These are phyloP conservation scores for Capsella bursapastoris DNA, from an alignment of 345 rosid species.

Conservation along the genomic window DNA sequence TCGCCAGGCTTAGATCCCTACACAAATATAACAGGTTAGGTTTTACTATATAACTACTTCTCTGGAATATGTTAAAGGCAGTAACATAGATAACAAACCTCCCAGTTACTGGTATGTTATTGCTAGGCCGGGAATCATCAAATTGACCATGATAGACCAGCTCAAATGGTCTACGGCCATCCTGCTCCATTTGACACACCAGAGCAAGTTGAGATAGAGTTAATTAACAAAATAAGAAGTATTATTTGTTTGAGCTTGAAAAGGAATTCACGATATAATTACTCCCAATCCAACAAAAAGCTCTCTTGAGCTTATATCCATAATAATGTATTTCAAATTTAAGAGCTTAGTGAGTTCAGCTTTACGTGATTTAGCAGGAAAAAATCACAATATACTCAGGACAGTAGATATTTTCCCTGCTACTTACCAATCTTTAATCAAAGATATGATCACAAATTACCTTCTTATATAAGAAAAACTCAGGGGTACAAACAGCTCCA, in stretches of 20 bases:
- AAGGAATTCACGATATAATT: not conserved
- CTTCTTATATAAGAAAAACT: constrained; percentile 85
- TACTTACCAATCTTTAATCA: not conserved
- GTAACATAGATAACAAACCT: constrained; percentile 54
- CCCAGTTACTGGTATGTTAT: constrained; percentile 66
- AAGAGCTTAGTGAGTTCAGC: constrained; percentile 4
- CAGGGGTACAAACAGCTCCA: constrained; percentile 91
- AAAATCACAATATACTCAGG: not conserved
- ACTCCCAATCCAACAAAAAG: not conserved
- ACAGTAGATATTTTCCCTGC: not conserved
- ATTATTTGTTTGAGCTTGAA: not conserved
- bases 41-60: constrained; percentile 1
- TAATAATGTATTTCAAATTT: not conserved
- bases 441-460: constrained; percentile 40
- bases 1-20: constrained; percentile 78
- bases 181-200: constrained; percentile 49
- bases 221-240: not conserved
- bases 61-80: not conserved
- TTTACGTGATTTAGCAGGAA: not conserved
- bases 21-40: constrained; percentile 9
- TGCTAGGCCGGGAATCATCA: constrained; percentile 90
- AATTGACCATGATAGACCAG: constrained; percentile 92
- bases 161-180: constrained; percentile 90
- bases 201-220: not conserved
- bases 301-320: constrained; percentile 6